phyloP scores from a whole-genome alignment of 1,284 basidiomycete genomes.

The Ceratobasidium sp. region DNA sequence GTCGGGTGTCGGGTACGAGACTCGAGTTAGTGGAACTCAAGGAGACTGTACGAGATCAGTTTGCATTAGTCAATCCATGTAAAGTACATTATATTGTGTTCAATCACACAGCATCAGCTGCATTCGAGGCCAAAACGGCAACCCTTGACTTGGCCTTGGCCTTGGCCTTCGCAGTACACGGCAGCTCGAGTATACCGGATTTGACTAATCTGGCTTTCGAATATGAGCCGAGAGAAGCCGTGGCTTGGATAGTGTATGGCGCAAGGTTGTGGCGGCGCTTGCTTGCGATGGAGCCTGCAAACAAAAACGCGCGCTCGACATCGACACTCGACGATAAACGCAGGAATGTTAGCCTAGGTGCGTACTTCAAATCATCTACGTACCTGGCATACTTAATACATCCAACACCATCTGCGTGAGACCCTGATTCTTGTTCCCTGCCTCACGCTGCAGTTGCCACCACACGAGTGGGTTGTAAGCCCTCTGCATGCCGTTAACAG shows the following conservation, averaged over 20 bases:
- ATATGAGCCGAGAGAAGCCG: not conserved
- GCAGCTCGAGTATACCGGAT: not conserved
- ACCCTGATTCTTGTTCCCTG: not conserved
- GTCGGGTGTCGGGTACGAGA: too few species aligned
- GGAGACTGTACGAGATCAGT: not conserved
- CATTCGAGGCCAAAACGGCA: not conserved
- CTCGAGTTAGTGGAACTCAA: too few species aligned
- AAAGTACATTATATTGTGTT: not conserved
- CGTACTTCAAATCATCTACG: too few species aligned
- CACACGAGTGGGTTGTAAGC: not conserved
- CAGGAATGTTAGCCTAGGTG: too few species aligned
- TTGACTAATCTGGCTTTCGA: not conserved
- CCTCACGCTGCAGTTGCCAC: slow-evolving; percentile 6
- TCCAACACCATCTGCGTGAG: slow-evolving; percentile 25
- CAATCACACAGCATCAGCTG: not conserved
- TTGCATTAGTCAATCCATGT: not conserved
- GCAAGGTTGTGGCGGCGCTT: not conserved
- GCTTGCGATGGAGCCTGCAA: not conserved
- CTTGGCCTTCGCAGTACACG: not conserved
- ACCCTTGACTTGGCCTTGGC: not conserved
- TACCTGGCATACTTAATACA: not conserved
- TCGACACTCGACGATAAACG: too few species aligned
- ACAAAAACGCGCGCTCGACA: too few species aligned
- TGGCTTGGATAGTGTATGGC: not conserved
- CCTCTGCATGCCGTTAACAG: not conserved